Conservation (phyloP, 1,139 yeast species). For the Nakaseomyces glabratus region DNA sequence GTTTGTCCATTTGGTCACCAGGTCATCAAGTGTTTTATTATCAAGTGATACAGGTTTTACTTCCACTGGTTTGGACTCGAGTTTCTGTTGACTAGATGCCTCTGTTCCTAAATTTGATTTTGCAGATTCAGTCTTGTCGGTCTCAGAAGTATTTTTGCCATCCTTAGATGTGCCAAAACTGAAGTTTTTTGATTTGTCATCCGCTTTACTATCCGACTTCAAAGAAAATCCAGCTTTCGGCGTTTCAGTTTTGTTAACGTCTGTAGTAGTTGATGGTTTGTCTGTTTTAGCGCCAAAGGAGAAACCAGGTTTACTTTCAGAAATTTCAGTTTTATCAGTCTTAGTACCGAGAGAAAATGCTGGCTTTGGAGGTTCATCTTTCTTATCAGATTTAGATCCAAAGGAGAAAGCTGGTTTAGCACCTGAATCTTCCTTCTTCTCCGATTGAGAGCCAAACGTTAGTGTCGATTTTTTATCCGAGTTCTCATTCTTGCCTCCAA, state of each 20-base stretch:
- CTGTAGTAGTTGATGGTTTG: conserved; percentile 7
- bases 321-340: conserved; percentile 16
- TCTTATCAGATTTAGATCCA: conserved; percentile 20
- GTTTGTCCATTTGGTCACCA: conserved; percentile 87
- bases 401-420: conserved; percentile 23
- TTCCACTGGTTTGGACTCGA: conserved; percentile 39
- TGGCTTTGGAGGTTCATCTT: conserved; percentile 22
- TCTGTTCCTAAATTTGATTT: conserved; percentile 1
- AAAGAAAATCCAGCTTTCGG: conserved; percentile 8
- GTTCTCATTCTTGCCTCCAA: conserved; percentile 24
- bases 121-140: conserved; percentile 12
- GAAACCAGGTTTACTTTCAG: conserved; percentile 17
- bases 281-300: conserved; percentile 14
- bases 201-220: conserved; percentile 10
- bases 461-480: conserved; percentile 18
- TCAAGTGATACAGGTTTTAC: conserved; percentile 72
- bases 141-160: conserved; percentile 22
- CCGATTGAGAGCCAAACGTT: conserved; percentile 16
- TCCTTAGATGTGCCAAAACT: conserved; percentile 15
- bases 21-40: conserved; percentile 86
- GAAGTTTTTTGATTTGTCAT: conserved; percentile 10
- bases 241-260: conserved; percentile 17
- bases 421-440: conserved; percentile 16
- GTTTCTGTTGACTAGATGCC: conserved; percentile 13
- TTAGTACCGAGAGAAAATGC: conserved; percentile 28